Evolutionary conservation across 2,329 filamentous ascomycete species (phyloP), one percentile per base, ranked within the genome.

Genomic region (Calonectria pteridis): DNA sequence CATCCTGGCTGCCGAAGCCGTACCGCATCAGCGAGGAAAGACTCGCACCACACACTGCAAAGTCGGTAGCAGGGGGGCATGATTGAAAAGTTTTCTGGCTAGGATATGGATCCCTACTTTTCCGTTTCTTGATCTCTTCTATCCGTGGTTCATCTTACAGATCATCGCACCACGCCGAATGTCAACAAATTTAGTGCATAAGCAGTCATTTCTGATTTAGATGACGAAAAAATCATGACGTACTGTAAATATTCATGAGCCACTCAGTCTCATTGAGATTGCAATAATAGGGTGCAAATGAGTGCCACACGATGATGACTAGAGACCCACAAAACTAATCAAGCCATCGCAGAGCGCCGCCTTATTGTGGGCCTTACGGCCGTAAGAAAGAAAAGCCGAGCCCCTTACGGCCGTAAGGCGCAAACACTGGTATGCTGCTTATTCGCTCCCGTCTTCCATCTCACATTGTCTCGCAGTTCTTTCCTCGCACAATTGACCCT

Each of bases 1-100:
- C 63, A 20, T 75, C 63, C 1, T 81, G 76, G 73, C 51, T 77
- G n/a, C 75, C 73, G 4, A 31, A 26, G 13, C 53, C 65, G 4
- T 75, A 63, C 18, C 51, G 69, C 1, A 29, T 69, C 6, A 69
- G 28, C 6, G 66, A 67, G n/a, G 35, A 70, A 23, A 67, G 74
- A 7, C n/a, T 75, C 0, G 29, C 35, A 13, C 43, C 53, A 18
- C 31, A 46, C 33, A 75, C 59, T 18, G 16, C 65, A 6, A 67
- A 75, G 1, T 16, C 23, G 9, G 18, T 28, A 3, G 43, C 58
- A 28, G 20, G 11, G 26, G 26, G 26, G 26, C 18, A 20, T 63
- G 1, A 26, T 40, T 26, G n/a, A 40, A 13, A 63, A 63, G 37
- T 29, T 63, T 40, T 40, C n/a, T n/a, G 13, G 23, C 55, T 63